A percentile compares a stretch with the other conserved stretches of the same genome.
phyloP scores from a whole-genome alignment of 495 filamentous ascomycete species.

The Talaromyces stipitatus region DNA sequence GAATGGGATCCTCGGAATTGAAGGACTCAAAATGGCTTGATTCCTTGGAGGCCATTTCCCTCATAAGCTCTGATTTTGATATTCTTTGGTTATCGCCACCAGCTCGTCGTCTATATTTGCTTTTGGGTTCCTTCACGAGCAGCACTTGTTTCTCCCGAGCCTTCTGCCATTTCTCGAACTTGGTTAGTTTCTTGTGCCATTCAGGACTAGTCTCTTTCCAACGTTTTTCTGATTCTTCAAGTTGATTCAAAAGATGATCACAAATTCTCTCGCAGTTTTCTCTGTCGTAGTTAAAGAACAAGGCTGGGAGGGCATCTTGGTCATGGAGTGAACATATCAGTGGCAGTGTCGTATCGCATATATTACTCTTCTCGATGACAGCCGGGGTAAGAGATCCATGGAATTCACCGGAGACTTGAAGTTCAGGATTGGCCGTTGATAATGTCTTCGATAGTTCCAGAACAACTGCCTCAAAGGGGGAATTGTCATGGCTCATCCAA shows the following conservation, averaged over 20 bases:
- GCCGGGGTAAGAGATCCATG: too few relatives aligned
- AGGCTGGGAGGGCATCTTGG: slow-evolving; percentile 59
- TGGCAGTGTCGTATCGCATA: too few relatives aligned
- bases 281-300: slow-evolving; percentile 73
- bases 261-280: slow-evolving; percentile 51
- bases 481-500: slow-evolving; percentile 53
- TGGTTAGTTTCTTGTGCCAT: slow-evolving; percentile 52
- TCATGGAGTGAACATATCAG: slow-evolving; percentile 54
- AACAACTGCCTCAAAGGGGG: slow-evolving; percentile 57
- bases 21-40: slow-evolving; percentile 50
- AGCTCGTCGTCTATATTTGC: too few relatives aligned
- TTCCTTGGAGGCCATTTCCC: too few relatives aligned
- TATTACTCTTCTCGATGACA: too few relatives aligned
- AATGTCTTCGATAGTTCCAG: too few relatives aligned
- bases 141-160: too few relatives aligned
- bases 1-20: slow-evolving; percentile 53
- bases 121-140: too few relatives aligned
- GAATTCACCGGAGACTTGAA: too few relatives aligned
- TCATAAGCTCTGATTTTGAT: too few relatives aligned
- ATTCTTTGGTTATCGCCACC: too few relatives aligned
- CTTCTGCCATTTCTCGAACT: slow-evolving; percentile 46
- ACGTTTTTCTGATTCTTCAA: slow-evolving; percentile 42
- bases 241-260: slow-evolving; percentile 32
- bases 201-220: slow-evolving; percentile 49
- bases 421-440: too few relatives aligned